Conservation (phyloP, 1,139 yeast species). For the Lodderomyces elongisporus region DNA sequence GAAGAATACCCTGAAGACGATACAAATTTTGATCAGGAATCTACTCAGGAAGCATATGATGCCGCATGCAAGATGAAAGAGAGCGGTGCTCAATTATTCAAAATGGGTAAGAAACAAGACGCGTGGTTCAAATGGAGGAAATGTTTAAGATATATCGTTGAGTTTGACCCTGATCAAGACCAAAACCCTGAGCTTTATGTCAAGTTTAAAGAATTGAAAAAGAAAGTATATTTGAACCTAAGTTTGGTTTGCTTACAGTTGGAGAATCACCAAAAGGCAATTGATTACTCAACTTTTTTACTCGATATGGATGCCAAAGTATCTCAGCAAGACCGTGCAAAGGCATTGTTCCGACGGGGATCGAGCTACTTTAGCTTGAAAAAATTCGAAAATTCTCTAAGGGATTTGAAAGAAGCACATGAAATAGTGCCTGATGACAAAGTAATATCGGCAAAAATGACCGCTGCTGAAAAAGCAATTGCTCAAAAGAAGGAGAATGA, state of each 20-base stretch:
- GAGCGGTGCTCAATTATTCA: slow-evolving; percentile 59
- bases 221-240: slow-evolving; percentile 56
- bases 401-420: slow-evolving; percentile 41
- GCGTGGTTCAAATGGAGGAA: slow-evolving; percentile 61
- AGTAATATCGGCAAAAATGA: slow-evolving; percentile 42
- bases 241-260: slow-evolving; percentile 49
- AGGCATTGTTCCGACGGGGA: slow-evolving; percentile 61
- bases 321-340: slow-evolving; percentile 46
- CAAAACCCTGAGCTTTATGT: slow-evolving; percentile 50
- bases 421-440: slow-evolving; percentile 46
- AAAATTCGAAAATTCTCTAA: slow-evolving; percentile 46
- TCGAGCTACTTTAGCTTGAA: slow-evolving; percentile 39
- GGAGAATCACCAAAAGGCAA: slow-evolving; percentile 39
- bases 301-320: slow-evolving; percentile 41
- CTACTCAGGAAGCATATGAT: slow-evolving; percentile 46
- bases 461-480: slow-evolving; percentile 32
- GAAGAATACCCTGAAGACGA: slow-evolving; percentile 79
- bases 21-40: slow-evolving; percentile 50
- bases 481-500: slow-evolving; percentile 44
- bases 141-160: slow-evolving; percentile 63
- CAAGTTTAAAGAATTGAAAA: slow-evolving; percentile 53
- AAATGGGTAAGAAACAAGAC: slow-evolving; percentile 43
- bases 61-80: slow-evolving; percentile 57
- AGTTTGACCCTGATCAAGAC: slow-evolving; percentile 64
- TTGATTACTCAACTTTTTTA: slow-evolving; percentile 50